A percentile compares a stretch with the other conserved stretches of the same genome.
These are phyloP conservation scores for Magnaporthiopsis incrustans DNA, from an alignment of 2,329 filamentous ascomycete genomes.

Conservation along the genomic window DNA sequence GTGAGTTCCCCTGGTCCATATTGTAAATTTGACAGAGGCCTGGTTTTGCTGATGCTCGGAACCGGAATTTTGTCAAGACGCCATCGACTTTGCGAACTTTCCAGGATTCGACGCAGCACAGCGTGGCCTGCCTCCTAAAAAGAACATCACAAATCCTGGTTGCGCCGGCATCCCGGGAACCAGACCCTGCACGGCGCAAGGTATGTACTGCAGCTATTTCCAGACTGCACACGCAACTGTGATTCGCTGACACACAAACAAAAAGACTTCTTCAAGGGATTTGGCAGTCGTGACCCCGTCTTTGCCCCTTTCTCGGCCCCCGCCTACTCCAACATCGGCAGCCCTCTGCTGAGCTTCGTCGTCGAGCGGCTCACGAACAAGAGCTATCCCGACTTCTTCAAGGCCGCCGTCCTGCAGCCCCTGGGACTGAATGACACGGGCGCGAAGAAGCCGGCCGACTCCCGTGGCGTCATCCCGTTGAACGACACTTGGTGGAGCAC, in stretches of 20 bases:
- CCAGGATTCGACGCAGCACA: neutral
- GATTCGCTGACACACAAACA: neutral
- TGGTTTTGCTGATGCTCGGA: neutral
- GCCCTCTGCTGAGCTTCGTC: constrained; percentile 34
- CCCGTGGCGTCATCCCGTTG: constrained; percentile 26
- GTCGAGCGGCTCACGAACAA: constrained; percentile 35
- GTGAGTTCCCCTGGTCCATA: neutral
- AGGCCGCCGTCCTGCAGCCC: constrained; percentile 30
- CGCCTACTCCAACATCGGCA: constrained; percentile 40
- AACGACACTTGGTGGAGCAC: constrained; percentile 26
- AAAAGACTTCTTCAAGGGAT: constrained; percentile 20
- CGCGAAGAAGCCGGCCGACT: constrained; percentile 23
- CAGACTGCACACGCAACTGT: no score
- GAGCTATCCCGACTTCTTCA: constrained; percentile 29
- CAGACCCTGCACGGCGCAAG: neutral
- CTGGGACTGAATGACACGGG: constrained; percentile 33
- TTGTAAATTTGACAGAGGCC: neutral
- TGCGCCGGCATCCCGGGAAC: constrained; percentile 3
- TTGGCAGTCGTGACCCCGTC: constrained; percentile 25
- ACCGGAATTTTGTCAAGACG: neutral
- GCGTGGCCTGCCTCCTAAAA: neutral
- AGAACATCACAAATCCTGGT: neutral
- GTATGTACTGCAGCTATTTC: neutral
- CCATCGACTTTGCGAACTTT: constrained; percentile 2
- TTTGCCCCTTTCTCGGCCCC: constrained; percentile 36